Conservation (phyloP, 192 early-diverging fungal genomes). For the Coemansia brasiliensis region DNA sequence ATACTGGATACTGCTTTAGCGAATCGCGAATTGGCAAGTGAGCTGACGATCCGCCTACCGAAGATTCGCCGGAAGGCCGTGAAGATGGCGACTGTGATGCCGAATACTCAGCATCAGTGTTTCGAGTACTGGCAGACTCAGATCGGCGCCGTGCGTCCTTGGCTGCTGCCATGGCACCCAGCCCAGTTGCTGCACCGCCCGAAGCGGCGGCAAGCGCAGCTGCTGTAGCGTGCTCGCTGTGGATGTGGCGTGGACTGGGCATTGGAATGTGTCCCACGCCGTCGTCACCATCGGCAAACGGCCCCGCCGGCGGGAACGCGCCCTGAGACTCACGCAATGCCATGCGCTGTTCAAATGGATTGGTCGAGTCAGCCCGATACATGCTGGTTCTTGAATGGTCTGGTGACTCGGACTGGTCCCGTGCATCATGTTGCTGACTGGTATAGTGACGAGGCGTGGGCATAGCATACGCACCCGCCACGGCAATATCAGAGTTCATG, state of each 20-base stretch:
- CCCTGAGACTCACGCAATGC: slow-evolving; percentile 50
- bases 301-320: slow-evolving; percentile 52
- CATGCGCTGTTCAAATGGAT: slow-evolving; percentile 54
- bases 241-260: slow-evolving; percentile 31
- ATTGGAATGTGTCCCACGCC: slow-evolving; percentile 43
- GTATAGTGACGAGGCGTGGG: slow-evolving; percentile 30
- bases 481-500: slow-evolving; percentile 10
- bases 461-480: slow-evolving; percentile 19
- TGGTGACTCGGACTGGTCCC: slow-evolving; percentile 12
- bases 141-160: slow-evolving; percentile 36
- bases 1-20: slow-evolving; percentile 57
- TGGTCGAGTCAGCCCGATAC: slow-evolving; percentile 48
- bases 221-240: slow-evolving; percentile 36
- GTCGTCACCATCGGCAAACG: slow-evolving; percentile 35
- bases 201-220: slow-evolving; percentile 34
- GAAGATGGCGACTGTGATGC: slow-evolving; percentile 38
- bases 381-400: slow-evolving; percentile 29
- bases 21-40: slow-evolving; percentile 56
- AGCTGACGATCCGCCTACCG: slow-evolving; percentile 23
- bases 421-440: slow-evolving; percentile 4
- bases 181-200: slow-evolving; percentile 3
- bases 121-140: slow-evolving; percentile 41
- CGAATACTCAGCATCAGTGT: slow-evolving; percentile 29
- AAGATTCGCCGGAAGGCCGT: slow-evolving; percentile 48
- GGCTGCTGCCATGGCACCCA: neutral